Conservation (phyloP, 495 filamentous ascomycete species). For the Penicillium tannophilum region DNA sequence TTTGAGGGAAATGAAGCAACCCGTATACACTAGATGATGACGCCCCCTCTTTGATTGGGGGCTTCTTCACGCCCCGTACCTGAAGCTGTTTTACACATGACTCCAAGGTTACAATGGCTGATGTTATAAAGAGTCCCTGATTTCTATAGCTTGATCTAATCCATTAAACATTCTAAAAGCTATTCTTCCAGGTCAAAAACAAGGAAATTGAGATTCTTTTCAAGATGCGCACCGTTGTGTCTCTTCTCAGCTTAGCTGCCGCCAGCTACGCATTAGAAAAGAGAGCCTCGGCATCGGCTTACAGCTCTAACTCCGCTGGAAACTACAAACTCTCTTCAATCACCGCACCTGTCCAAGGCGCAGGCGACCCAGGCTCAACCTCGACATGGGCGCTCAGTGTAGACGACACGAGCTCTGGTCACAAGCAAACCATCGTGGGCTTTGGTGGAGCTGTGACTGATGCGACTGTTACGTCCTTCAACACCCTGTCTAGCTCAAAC, state of each 20-base stretch:
- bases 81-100: no score
- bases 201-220: neutral
- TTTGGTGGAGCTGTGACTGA: constrained; percentile 61
- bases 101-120: neutral
- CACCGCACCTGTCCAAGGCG: constrained; percentile 44
- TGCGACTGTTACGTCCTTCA: constrained; percentile 55
- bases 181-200: neutral
- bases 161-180: no score
- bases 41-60: neutral
- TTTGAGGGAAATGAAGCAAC: neutral
- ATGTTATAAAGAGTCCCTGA: neutral
- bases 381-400: constrained; percentile 53
- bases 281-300: constrained; percentile 37
- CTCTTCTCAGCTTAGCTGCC: constrained; percentile 18
- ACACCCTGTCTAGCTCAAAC: constrained; percentile 38
- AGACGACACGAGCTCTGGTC: constrained; percentile 49
- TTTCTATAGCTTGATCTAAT: no score
- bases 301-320: constrained; percentile 47
- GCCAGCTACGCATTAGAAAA: constrained; percentile 20
- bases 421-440: constrained; percentile 53
- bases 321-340: constrained; percentile 45
- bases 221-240: neutral
- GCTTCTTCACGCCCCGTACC: neutral
- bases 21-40: neutral
- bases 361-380: constrained; percentile 38